phyloP scores from a whole-genome alignment of 2,329 filamentous ascomycete species.

The Dactylellina parvicollis region DNA sequence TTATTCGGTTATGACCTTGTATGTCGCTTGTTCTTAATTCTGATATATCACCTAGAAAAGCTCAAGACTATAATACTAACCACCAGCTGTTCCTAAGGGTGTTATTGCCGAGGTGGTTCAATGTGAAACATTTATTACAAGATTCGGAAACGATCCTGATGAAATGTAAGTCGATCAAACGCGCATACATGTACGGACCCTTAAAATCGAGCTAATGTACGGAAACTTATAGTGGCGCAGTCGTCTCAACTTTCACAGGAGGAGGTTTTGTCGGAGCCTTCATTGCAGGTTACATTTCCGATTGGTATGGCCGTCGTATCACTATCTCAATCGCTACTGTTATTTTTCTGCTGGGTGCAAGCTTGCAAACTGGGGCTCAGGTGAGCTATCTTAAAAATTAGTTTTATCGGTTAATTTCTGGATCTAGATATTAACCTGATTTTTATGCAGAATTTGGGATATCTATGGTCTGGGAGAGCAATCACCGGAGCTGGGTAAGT shows the following conservation, averaged over 20 bases:
- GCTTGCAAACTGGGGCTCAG: constrained; percentile 75
- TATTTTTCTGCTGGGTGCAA: constrained; percentile 77
- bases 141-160: constrained; percentile 60
- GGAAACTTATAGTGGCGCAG: constrained; percentile 67
- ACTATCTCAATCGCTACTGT: constrained; percentile 78
- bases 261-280: constrained; percentile 77
- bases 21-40: constrained; percentile 58
- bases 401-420: not conserved
- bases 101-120: constrained; percentile 63
- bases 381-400: constrained; percentile 3
- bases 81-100: constrained; percentile 24
- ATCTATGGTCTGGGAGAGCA: constrained; percentile 75
- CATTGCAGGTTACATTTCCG: constrained; percentile 71
- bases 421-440: constrained; percentile 55
- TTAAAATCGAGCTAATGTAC: not conserved
- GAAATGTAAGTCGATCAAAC: constrained; percentile 39
- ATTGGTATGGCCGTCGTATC: constrained; percentile 73
- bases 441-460: constrained; percentile 63
- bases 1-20: constrained; percentile 69
- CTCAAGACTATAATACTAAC: not conserved
- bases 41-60: not conserved
- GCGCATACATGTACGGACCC: not conserved
- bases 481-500: constrained; percentile 73
- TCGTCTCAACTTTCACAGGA: constrained; percentile 80
- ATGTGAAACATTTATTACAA: constrained; percentile 63